Conservation (phyloP, 345 rosid species). For the Tarenaya hassleriana region DNA sequence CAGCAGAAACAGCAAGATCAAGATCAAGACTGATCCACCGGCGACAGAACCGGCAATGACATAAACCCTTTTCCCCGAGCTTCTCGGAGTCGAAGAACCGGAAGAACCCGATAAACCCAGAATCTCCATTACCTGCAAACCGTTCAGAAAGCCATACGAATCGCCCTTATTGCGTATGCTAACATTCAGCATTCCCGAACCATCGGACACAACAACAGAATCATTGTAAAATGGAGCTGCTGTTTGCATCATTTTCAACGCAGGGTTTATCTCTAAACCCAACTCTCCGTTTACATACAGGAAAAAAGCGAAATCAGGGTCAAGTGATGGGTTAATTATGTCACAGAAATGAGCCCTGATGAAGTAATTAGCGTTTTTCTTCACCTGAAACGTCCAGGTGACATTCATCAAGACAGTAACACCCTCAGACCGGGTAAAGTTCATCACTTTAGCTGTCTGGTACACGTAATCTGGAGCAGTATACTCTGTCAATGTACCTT, state of each 20-base stretch:
- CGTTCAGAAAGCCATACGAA: conserved; percentile 49
- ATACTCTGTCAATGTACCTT: not conserved
- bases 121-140: conserved; percentile 62
- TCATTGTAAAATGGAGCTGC: conserved; percentile 39
- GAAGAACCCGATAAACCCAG: conserved; percentile 37
- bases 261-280: conserved; percentile 23
- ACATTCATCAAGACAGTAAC: conserved; percentile 21
- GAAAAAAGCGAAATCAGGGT: conserved; percentile 15
- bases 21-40: conserved; percentile 28
- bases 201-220: conserved; percentile 39
- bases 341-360: conserved; percentile 59
- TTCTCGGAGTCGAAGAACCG: conserved; percentile 23
- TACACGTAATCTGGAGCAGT: conserved; percentile 44
- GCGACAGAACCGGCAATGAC: conserved; percentile 32
- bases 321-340: not conserved
- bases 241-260: rapidly evolving
- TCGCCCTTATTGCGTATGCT: conserved; percentile 19
- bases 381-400: conserved; percentile 46
- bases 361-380: conserved; percentile 31
- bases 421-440: not conserved
- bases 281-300: conserved; percentile 34
- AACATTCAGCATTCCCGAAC: conserved; percentile 49
- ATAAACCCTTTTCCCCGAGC: conserved; percentile 27
- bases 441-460: conserved; percentile 34
- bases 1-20: conserved; percentile 22